phyloP scores from a whole-genome alignment of 2,329 filamentous ascomycete genomes.

The Colletotrichum godetiae region DNA sequence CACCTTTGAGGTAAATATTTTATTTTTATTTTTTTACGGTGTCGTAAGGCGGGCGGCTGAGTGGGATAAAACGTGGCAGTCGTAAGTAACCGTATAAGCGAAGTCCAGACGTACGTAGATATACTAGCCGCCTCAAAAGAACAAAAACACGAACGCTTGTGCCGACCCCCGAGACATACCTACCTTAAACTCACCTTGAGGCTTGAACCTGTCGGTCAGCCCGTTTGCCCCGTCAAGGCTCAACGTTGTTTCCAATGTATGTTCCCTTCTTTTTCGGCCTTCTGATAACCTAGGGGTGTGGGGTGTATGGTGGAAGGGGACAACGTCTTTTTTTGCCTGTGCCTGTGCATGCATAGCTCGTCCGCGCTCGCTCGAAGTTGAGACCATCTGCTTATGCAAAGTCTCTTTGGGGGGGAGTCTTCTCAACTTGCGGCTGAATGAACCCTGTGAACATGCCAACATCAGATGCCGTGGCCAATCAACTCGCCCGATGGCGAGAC shows the following conservation, averaged over 20 bases:
- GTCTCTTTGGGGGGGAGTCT: background rate
- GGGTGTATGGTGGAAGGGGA: background rate
- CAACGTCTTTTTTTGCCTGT: background rate
- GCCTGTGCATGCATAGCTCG: background rate
- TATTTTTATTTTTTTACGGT: no score
- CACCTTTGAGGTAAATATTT: no score
- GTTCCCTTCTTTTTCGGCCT: background rate
- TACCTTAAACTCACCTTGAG: no score
- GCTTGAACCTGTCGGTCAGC: background rate
- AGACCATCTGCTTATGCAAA: conserved; percentile 15
- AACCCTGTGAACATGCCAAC: background rate
- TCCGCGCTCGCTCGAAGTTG: conserved; percentile 5
- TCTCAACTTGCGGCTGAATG: conserved; percentile 11
- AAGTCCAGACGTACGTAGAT: background rate
- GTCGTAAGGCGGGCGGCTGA: background rate
- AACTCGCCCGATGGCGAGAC: background rate
- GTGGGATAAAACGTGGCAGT: background rate
- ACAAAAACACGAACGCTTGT: no score
- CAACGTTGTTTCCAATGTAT: background rate
- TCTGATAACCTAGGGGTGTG: background rate
- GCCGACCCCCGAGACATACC: background rate
- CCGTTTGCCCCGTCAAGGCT: background rate
- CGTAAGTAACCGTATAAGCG: conserved; percentile 16
- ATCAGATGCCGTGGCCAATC: conserved; percentile 13
- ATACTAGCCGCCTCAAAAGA: no score